A percentile compares a stretch with the other conserved stretches of the same genome.
phyloP scores from a whole-genome alignment of 148 eudicot species.

The Rhododendron griersonianum region DNA sequence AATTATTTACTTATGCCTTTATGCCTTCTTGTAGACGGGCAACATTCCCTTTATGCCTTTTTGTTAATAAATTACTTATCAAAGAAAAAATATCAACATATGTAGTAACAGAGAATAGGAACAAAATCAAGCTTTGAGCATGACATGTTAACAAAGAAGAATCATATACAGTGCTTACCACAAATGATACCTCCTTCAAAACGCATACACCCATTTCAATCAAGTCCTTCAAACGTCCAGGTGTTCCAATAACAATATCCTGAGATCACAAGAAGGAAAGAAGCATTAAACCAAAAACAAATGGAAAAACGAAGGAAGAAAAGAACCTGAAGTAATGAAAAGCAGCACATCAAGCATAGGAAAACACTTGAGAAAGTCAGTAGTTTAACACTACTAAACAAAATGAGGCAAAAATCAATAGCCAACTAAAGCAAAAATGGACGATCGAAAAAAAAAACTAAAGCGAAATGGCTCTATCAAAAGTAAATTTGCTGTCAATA shows the following conservation, averaged over 20 bases:
- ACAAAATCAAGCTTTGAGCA: neutral
- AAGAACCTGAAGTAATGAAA: neutral
- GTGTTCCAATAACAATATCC: constrained; percentile 98
- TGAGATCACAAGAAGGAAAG: constrained; percentile 23
- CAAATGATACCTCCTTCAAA: constrained; percentile 77
- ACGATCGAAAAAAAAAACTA: neutral
- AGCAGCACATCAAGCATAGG: neutral
- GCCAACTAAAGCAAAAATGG: neutral
- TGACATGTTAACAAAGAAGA: neutral
- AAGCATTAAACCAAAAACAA: neutral
- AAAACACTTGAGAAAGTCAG: neutral
- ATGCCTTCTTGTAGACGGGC: too few species aligned
- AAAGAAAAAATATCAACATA: neutral
- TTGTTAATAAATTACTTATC: too few species aligned
- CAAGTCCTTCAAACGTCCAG: constrained; percentile 93
- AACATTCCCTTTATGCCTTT: too few species aligned
- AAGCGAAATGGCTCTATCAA: neutral
- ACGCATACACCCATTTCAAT: constrained; percentile 80
- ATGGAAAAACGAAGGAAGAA: neutral
- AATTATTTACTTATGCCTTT: too few species aligned
- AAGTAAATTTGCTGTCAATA: neutral
- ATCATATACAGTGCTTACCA: constrained; percentile 46
- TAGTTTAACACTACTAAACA: neutral
- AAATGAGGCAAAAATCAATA: constrained; percentile 1
- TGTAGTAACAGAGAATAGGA: neutral